Percentiles rank a stretch among this genome's conserved stretches.
These are phyloP conservation scores for Lactarius sp. DNA, from an alignment of 768 basidiomycete genomes.

Conservation along the genomic window DNA sequence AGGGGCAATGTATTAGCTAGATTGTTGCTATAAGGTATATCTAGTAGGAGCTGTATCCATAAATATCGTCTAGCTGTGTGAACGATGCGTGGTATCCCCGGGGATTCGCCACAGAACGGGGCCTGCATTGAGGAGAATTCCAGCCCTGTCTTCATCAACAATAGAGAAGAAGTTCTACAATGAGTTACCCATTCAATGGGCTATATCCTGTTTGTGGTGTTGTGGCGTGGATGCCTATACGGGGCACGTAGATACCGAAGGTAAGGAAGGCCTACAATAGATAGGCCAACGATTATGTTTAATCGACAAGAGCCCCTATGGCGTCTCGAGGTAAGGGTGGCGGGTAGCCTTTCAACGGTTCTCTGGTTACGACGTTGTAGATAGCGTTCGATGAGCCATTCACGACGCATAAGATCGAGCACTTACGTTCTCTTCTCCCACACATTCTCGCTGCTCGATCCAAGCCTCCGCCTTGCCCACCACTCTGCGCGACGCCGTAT, in stretches of 20 bases:
- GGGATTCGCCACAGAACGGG: neutral
- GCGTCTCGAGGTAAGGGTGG: slow-evolving; percentile 13
- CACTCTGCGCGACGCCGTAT: slow-evolving; percentile 83
- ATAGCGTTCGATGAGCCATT: neutral
- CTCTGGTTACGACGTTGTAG: slow-evolving; percentile 32
- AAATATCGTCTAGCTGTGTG: too few relatives aligned
- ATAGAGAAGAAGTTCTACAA: too few relatives aligned
- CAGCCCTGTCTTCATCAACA: too few relatives aligned
- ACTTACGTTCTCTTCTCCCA: slow-evolving; percentile 86
- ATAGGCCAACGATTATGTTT: neutral
- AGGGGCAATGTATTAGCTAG: too few relatives aligned
- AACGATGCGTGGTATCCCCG: too few relatives aligned
- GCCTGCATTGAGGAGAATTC: neutral
- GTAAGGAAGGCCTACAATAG: neutral
- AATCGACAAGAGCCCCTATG: slow-evolving; percentile 9
- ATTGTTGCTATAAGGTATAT: too few relatives aligned
- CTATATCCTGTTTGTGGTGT: neutral
- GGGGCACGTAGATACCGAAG: neutral
- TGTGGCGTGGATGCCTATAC: neutral
- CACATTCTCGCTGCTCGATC: slow-evolving; percentile 87
- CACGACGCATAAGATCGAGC: neutral
- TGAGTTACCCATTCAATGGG: neutral
- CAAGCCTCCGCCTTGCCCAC: slow-evolving; percentile 80
- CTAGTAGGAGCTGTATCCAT: too few relatives aligned
- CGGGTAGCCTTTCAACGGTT: slow-evolving; percentile 51